Evolutionary conservation across 1,284 basidiomycete species (phyloP).

Genomic region (Fomitopsis schrenkii): DNA sequence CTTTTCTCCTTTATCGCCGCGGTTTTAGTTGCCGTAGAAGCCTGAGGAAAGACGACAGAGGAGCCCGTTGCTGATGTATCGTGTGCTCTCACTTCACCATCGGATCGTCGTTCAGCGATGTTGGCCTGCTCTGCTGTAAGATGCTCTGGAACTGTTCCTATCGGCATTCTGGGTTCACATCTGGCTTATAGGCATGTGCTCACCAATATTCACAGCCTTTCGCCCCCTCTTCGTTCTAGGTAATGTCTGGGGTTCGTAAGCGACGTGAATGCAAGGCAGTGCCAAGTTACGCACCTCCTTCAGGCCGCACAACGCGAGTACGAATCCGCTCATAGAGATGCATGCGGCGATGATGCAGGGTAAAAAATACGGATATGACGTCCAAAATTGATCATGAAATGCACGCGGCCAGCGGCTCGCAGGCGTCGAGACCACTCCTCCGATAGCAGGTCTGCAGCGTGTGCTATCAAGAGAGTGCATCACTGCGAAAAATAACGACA

Average conservation of each 20-base stretch:
- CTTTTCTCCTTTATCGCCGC: not conserved
- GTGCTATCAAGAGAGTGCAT: not conserved
- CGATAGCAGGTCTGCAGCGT: slow-evolving; percentile 53
- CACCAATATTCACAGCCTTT: not conserved
- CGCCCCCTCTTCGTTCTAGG: not conserved
- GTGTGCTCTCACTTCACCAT: no score
- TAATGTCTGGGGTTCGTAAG: not conserved
- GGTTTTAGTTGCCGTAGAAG: no score
- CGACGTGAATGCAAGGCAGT: not conserved
- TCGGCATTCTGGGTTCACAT: no score
- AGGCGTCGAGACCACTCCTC: slow-evolving; percentile 61
- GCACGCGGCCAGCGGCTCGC: slow-evolving; percentile 53
- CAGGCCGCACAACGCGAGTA: slow-evolving; percentile 45
- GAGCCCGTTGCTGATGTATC: no score
- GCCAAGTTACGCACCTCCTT: slow-evolving; percentile 44
- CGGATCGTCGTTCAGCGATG: no score
- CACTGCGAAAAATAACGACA: slow-evolving; percentile 2
- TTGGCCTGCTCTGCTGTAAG: no score
- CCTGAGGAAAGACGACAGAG: no score
- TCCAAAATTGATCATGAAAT: slow-evolving; percentile 61
- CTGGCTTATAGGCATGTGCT: not conserved
- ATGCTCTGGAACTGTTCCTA: no score
- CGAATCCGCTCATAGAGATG: slow-evolving; percentile 45
- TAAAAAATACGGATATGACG: slow-evolving; percentile 65
- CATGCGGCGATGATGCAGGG: slow-evolving; percentile 58